Evolutionary conservation across 352 stramenopile species (phyloP).

Genomic region (Globisporangium polare): DNA sequence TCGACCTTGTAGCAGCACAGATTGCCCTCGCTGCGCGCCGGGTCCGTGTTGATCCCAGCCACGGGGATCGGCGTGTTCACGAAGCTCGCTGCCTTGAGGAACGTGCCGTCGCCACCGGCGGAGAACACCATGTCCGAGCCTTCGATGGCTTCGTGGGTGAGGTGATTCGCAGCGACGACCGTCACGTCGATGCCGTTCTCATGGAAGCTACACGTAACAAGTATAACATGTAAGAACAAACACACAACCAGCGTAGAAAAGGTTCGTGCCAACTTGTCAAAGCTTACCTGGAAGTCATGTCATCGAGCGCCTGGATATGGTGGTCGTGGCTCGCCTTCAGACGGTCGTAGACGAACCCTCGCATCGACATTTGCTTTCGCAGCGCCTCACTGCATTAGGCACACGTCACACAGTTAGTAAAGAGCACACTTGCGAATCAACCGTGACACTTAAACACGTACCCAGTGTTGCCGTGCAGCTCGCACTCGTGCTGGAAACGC

Average conservation of each 20-base stretch:
- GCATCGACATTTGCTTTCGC: constrained; percentile 90
- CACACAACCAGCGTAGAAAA: background rate
- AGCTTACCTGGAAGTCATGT: constrained; percentile 80
- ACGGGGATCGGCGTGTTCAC: constrained; percentile 84
- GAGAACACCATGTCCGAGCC: constrained; percentile 86
- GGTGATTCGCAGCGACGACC: constrained; percentile 72
- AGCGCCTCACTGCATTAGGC: constrained; percentile 56
- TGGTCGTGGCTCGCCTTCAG: constrained; percentile 86
- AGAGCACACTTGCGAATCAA: background rate
- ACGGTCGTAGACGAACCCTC: constrained; percentile 83
- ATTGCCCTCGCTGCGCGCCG: constrained; percentile 80
- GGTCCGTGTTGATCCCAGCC: constrained; percentile 83
- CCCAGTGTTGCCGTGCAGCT: constrained; percentile 77
- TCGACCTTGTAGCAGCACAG: constrained; percentile 86
- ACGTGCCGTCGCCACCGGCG: constrained; percentile 81
- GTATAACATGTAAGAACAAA: background rate
- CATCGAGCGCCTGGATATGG: constrained; percentile 79
- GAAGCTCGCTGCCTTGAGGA: constrained; percentile 84
- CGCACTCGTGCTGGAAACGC: constrained; percentile 83
- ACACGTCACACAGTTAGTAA: constrained; percentile 8
- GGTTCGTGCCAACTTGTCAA: too few relatives aligned
- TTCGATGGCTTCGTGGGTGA: constrained; percentile 75
- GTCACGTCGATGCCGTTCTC: constrained; percentile 63
- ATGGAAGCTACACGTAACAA: constrained; percentile 41
- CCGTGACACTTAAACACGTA: constrained; percentile 20